Base-by-base conservation (phyloP, 257 asterid species). In the Jasminum sambac region DNA sequence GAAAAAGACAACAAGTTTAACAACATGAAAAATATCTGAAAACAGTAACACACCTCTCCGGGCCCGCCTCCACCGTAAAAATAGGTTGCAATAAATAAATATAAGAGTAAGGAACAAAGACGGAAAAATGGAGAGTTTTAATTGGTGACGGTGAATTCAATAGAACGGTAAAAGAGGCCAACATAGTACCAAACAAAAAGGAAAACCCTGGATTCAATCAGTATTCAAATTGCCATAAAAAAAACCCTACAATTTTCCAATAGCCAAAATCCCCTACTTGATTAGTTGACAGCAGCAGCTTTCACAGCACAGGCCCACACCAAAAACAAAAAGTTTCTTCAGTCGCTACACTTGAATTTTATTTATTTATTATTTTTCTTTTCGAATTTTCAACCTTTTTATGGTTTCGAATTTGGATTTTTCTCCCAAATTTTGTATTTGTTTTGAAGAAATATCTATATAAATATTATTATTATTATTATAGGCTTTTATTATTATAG, bases 101-200 rank as follows among this genome's bases (percentile, higher is more conserved):
- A 55, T 55, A 34, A 26, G 34, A 55, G 21, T 21, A 13, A 11
- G 62, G 62, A 21, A 4, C 2, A 55, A 4, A 55, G 61, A 21
- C 19, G 34, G 30, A 8, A 52, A 55, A 55, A 55, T 55, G 61
- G 25, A 19, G 12, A 21, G 19, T 17, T 55, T 10, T 21, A 55
- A 55, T 55, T 21, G 61, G 34, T 11, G 36, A 55, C 62, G 62
- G 30, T 55, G 62, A 55, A 55, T 55, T 55, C 62, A 55, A n/a
- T 17, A 50, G 11, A 50, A 50, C 9, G 59, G 59, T 50, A 50
- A 55, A 21, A 55, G 62, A 23, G 16, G 62, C 16, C 30, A 55
- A 14, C 61, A 55, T 55, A 21, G 34, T 55, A 55, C 30, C 30
- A 23, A 50, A 55, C 62, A 55, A 55, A 55, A 55, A 55, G 3